Evolutionary conservation across 257 asterid species (phyloP), one percentile per base, ranked within the genome.

Genomic region (Nicotiana attenuata): DNA sequence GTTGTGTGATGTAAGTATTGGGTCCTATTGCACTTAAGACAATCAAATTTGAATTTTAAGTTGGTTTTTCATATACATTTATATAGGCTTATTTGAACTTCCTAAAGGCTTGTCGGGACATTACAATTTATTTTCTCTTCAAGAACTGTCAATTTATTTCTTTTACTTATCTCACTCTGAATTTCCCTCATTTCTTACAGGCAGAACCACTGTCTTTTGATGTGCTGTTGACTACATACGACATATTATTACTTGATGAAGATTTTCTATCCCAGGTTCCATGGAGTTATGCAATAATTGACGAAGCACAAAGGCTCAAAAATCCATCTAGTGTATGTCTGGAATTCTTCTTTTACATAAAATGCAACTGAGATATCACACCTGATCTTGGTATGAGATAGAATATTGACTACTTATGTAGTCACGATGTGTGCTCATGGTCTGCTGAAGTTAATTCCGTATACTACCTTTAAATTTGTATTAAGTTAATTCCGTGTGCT

Each of bases 281-380:
- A 22, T 96, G 99, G 99, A 90, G 89, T 86, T 92, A 91, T 86
- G 90, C 93, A 80, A 85, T 95, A 84, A 90, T 95, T 85, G 99
- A 95, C 82, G 99, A 95, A 90, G 99, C 99, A 67, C 98, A 95
- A 84, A 91, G 99, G 87, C 93, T 95, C 10, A 95, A 93, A 85
- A 95, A 92, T 85, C 91, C 98, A 81, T 88, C 92, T 83, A 94
- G 97, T 79, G 98, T 96, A 94, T 82, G 96, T 81, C 71, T 77
- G 81, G 55, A 78, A n/a, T 47, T 68, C 76, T n/a, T 47, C 24
- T 56, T 65, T 47, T 41, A 73, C 24, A 15, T 47, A 47, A 52
- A 52, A 52, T 52, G 57, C 57, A 11, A 47, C 80, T 50, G 63
- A 13, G 60, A 75, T 75, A 50, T 75, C 35, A 14, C 80, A 50